These are phyloP conservation scores for Trichoderma cornu-damae DNA, from an alignment of 2,329 filamentous ascomycete genomes.

Conservation along the genomic window DNA sequence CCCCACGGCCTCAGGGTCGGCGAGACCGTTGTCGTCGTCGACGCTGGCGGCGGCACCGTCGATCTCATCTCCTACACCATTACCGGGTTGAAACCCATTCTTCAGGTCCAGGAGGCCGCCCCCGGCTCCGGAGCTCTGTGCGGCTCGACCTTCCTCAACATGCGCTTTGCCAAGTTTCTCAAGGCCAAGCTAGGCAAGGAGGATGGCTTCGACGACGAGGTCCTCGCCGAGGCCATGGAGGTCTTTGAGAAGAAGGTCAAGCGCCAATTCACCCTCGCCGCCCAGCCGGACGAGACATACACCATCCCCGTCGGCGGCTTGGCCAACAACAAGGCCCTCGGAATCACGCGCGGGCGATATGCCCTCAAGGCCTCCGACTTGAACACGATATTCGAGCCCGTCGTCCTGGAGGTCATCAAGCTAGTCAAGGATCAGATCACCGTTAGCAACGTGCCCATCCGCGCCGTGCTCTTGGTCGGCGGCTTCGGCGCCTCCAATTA, in stretches of 20 bases:
- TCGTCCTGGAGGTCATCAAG: constrained; percentile 40
- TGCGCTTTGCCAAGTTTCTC: constrained; percentile 40
- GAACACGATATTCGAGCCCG: constrained; percentile 41
- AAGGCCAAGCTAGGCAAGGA: constrained; percentile 37
- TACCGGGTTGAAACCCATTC: constrained; percentile 37
- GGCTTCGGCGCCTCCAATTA: constrained; percentile 45
- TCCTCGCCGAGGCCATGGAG: constrained; percentile 37
- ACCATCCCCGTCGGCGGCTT: constrained; percentile 38
- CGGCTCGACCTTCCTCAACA: constrained; percentile 43
- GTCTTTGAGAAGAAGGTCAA: constrained; percentile 37
- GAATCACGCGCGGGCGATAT: constrained; percentile 36
- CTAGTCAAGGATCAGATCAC: constrained; percentile 42
- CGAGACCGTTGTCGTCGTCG: constrained; percentile 47
- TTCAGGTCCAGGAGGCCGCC: constrained; percentile 42
- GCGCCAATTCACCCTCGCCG: constrained; percentile 6
- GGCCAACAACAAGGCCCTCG: constrained; percentile 35
- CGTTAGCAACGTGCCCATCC: constrained; percentile 34
- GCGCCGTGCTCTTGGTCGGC: constrained; percentile 42
- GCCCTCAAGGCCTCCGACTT: constrained; percentile 37
- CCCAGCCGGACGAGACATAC: constrained; percentile 27
- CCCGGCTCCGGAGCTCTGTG: constrained; percentile 43
- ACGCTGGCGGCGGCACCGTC: constrained; percentile 48
- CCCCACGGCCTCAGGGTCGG: constrained; percentile 36
- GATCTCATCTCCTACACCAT: constrained; percentile 49
- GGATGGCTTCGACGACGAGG: constrained; percentile 37